phyloP scores from a whole-genome alignment of 2,329 filamentous ascomycete genomes.

The Ophiosphaerella korrae region DNA sequence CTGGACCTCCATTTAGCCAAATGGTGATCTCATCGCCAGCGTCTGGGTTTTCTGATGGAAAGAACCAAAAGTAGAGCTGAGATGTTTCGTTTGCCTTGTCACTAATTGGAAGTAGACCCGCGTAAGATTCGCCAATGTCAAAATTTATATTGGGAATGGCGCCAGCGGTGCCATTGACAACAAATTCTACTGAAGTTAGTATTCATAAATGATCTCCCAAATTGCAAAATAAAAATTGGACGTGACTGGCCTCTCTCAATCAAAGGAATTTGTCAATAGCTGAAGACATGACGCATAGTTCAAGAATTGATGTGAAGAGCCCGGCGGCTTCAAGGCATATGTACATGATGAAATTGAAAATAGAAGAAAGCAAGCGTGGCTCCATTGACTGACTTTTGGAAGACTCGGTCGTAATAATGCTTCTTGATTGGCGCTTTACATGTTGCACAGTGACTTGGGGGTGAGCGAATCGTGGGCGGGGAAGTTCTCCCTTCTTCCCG shows the following conservation, averaged over 20 bases:
- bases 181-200: constrained; percentile 34
- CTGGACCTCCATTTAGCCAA: constrained; percentile 51
- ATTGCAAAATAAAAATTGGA: too few relatives aligned
- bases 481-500: constrained; percentile 37
- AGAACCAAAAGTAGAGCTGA: constrained; percentile 62
- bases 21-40: constrained; percentile 58
- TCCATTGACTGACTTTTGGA: constrained; percentile 17
- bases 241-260: too few relatives aligned
- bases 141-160: constrained; percentile 56
- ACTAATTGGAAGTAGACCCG: constrained; percentile 59
- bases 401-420: constrained; percentile 49
- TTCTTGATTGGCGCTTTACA: constrained; percentile 26
- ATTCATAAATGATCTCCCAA: background rate
- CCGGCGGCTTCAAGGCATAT: too few relatives aligned
- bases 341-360: too few relatives aligned
- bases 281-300: too few relatives aligned
- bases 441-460: constrained; percentile 22
- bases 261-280: too few relatives aligned
- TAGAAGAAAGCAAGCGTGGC: too few relatives aligned
- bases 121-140: constrained; percentile 52
- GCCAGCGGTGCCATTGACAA: constrained; percentile 45
- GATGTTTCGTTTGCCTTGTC: constrained; percentile 53
- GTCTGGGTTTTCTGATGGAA: constrained; percentile 56
- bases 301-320: too few relatives aligned
- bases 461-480: constrained; percentile 30